Base-by-base conservation (phyloP, 1,284 basidiomycete genomes). In the Pyrrhoderma noxium region DNA sequence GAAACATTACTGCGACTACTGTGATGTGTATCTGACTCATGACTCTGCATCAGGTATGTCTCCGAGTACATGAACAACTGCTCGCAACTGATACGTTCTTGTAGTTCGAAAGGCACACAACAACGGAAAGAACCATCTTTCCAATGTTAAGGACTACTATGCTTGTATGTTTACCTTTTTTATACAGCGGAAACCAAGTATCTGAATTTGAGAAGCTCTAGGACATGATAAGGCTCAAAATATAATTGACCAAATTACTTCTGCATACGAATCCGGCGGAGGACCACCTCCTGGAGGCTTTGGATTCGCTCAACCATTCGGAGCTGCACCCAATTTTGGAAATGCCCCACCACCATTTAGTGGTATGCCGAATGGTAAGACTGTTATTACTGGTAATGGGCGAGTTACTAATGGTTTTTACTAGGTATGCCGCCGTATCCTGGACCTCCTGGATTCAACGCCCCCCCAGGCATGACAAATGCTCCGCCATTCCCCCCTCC, bases 111-210 rank as follows among this genome's bases (percentile, higher is more conserved):
- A 97, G 70, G 95, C 95, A 44, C 95, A 99, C 70, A 98, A 98
- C 70, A 92, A 85, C 58, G 95, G 95, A 55, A 78, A 94, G 54
- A 99, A 99, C 70, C 95, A 99, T 65, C 77, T 98, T 39, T 77
- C 91, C 47, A 99, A 99, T 65, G 95, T 99, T 55, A 76, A 93
- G 58, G 95, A 99, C 62, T 99, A 98, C 68, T 99, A 98, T 70
- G 89, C 92, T 25, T 92, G 89, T 93, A 59, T 56, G 86, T 65
- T n/a, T 1, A 16, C 21, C n/a, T 14, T 7, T 7, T 8, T 5
- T 8, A 40, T 40, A n/a, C n/a, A 40, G 41, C 27, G 21, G 42
- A 21, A 50, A 11, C 21, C 49, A 37, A 43, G 35, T 45, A 50
- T 47, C 45, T 56, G 49, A 64, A 18, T 21, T 19, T 39, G 50